Base-by-base conservation (phyloP, 1,139 yeast species). In the Candida pseudoviswanathii region DNA sequence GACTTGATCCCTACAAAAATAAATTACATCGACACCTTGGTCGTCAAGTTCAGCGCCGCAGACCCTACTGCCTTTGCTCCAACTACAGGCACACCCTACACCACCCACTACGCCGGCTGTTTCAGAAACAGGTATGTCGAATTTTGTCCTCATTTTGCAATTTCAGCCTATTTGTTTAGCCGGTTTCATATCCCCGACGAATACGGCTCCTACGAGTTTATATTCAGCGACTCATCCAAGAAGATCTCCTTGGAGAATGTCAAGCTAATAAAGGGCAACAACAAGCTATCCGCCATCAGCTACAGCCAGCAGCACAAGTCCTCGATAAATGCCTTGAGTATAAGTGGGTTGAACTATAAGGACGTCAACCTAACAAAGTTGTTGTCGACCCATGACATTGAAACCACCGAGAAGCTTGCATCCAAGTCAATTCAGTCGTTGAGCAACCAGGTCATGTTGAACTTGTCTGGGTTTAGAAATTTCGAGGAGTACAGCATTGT, bases 131-230 rank as follows among this genome's bases (percentile, higher is more conserved):
- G 55, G 47, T 55, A 59, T 49, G 59, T 68, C 29, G 70, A 68
- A 53, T 56, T 60, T 42, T 71, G 76, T 53, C 68, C 70, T 8
- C 70, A 65, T 47, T 56, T 66, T 9, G 64, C 70, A 1, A 50
- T 70, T 4, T 61, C 71, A 1, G 58, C 65, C 10, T 71, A 70
- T 48, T 58, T 70, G 26, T 71, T 70, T 44, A 54, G 61, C 37
- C 45, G 73, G 34, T 65, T 68, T 44, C 75, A 71, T 48, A 56
- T 68, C 8, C 64, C 68, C 2, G 71, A 68, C 51, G 63, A 61
- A 31, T 62, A 64, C 48, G 71, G 68, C 9, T 58, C 65, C 3
- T 49, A 60, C 24, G 70, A 65, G 45, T 57, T 64, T 36, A 54
- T 50, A 3, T 48, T 51, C 11, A 48, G 52, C 5, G 56, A 56